A percentile compares a stretch with the other conserved stretches of the same genome.
These are phyloP conservation scores for Prunus padus DNA, from an alignment of 306 rosid genomes.

Conservation along the genomic window DNA sequence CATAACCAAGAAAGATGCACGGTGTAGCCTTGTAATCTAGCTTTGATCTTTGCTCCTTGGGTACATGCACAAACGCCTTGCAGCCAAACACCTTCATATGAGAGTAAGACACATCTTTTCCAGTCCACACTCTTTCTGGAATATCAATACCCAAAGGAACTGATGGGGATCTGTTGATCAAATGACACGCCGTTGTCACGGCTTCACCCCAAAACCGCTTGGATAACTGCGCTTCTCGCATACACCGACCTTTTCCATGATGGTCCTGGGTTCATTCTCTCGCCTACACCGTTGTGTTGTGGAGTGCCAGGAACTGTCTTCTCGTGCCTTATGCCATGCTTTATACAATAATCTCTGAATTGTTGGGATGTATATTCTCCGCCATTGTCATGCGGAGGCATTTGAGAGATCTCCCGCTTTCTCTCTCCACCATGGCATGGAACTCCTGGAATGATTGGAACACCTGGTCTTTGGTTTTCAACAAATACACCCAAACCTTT, in stretches of 20 bases:
- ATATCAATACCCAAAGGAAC: no score
- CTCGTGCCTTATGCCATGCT: neutral
- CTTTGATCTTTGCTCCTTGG: neutral
- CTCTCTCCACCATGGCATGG: neutral
- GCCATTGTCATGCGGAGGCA: neutral
- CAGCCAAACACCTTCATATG: neutral
- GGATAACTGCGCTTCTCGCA: neutral
- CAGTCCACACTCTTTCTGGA: neutral
- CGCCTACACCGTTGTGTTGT: neutral
- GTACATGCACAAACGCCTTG: neutral
- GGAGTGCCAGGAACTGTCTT: neutral
- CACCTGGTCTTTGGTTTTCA: neutral
- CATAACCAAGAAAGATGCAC: neutral
- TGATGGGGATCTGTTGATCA: neutral
- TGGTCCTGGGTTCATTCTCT: neutral
- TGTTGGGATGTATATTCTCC: neutral
- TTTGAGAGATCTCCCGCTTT: neutral
- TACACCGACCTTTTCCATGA: neutral
- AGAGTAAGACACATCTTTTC: neutral
- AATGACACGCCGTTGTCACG: neutral
- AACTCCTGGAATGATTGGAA: neutral
- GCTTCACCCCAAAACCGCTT: neutral
- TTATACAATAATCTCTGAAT: neutral
- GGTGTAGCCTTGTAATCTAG: neutral
- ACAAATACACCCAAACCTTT: neutral